These are phyloP conservation scores for Lactarius deliciosus DNA, from an alignment of 768 basidiomycete genomes.

Conservation along the genomic window DNA sequence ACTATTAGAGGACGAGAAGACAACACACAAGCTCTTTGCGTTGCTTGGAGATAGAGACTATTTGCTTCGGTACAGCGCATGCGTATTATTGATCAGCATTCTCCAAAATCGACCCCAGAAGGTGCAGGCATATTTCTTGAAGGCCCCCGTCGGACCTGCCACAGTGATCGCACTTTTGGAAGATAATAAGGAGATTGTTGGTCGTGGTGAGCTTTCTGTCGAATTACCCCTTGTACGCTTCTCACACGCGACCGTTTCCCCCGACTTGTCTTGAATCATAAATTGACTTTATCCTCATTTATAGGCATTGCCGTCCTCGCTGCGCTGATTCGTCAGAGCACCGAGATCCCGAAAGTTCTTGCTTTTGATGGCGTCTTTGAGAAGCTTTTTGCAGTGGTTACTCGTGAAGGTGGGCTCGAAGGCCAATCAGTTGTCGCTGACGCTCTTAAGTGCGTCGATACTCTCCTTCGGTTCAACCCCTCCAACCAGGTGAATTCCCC, in stretches of 20 bases:
- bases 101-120: conserved; percentile 77
- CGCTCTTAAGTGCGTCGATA: conserved; percentile 82
- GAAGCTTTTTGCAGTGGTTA: conserved; percentile 86
- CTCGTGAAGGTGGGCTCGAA: conserved; percentile 87
- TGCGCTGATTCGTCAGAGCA: conserved; percentile 76
- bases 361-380: conserved; percentile 98
- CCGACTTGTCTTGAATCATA: conserved; percentile 3
- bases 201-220: conserved; percentile 62
- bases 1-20: conserved; percentile 69
- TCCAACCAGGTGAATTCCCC: conserved; percentile 78
- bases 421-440: conserved; percentile 85
- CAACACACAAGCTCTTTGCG: conserved; percentile 71
- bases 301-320: conserved; percentile 87
- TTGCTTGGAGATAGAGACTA: conserved; percentile 76
- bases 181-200: conserved; percentile 84
- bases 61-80: conserved; percentile 79
- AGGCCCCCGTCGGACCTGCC: conserved; percentile 71
- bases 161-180: conserved; percentile 75
- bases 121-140: conserved; percentile 91
- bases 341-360: conserved; percentile 94
- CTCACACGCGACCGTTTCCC: neutral
- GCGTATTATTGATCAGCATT: conserved; percentile 78
- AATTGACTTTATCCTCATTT: conserved; percentile 25
- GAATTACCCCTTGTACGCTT: neutral
- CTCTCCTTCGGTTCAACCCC: conserved; percentile 86